Conservation (phyloP, 2,329 filamentous ascomycete genomes). For the Magnaporthiopsis rhizophila region DNA sequence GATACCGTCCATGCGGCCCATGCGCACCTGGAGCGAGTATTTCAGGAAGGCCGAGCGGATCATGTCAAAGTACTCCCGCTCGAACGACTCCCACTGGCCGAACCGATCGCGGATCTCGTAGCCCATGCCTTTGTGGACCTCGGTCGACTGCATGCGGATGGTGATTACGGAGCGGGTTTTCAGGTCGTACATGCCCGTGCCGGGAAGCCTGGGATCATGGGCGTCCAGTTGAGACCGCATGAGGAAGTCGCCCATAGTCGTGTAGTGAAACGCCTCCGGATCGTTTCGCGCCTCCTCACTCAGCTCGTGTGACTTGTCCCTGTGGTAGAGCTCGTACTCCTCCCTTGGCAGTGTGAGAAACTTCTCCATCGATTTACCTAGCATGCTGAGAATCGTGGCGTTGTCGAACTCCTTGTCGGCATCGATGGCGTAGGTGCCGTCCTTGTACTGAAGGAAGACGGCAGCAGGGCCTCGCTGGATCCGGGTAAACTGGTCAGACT, state of each 20-base stretch:
- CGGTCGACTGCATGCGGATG: conserved; percentile 75
- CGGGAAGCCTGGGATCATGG: conserved; percentile 75
- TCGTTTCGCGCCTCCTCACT: conserved; percentile 63
- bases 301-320: conserved; percentile 57
- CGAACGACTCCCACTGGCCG: conserved; percentile 83
- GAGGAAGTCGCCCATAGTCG: conserved; percentile 76
- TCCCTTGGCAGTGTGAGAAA: conserved; percentile 75
- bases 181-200: conserved; percentile 89
- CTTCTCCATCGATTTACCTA: conserved; percentile 96
- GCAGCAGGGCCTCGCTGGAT: conserved; percentile 68
- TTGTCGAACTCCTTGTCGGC: conserved; percentile 87
- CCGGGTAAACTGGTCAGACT: conserved; percentile 59
- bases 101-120: conserved; percentile 76
- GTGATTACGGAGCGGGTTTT: conserved; percentile 90
- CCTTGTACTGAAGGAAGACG: conserved; percentile 72
- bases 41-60: conserved; percentile 90
- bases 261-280: conserved; percentile 80
- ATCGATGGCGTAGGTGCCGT: conserved; percentile 89
- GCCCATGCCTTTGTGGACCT: conserved; percentile 66
- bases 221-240: conserved; percentile 95
- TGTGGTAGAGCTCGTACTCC: conserved; percentile 79
- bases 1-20: conserved; percentile 98
- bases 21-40: conserved; percentile 91
- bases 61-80: conserved; percentile 96
- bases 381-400: conserved; percentile 79